A percentile compares a stretch with the other conserved stretches of the same genome.
Conservation (phyloP, 2,329 filamentous ascomycete genomes). For the Coniochaeta sp. region DNA sequence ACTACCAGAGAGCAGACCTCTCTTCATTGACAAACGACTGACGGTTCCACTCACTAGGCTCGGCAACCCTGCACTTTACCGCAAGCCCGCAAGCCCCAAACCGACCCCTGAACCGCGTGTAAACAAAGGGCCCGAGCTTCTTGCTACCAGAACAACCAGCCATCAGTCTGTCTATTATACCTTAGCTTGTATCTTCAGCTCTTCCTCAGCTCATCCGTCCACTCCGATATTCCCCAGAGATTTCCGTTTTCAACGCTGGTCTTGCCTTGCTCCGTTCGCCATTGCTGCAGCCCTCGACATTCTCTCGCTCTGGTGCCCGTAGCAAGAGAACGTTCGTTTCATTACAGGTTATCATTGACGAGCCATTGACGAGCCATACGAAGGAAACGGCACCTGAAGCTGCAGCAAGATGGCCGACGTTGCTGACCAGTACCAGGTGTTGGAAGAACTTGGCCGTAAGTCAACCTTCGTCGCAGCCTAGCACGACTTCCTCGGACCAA, state of each 20-base stretch:
- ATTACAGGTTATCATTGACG: background rate
- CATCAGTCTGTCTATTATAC: background rate
- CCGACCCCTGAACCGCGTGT: slow-evolving; percentile 15
- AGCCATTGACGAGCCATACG: background rate
- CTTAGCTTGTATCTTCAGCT: background rate
- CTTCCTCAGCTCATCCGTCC: background rate
- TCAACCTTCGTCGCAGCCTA: slow-evolving; percentile 15
- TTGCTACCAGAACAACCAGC: slow-evolving; percentile 7
- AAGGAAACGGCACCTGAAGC: background rate
- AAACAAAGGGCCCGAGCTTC: slow-evolving; percentile 32
- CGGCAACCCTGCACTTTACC: slow-evolving; percentile 1
- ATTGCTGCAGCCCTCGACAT: background rate
- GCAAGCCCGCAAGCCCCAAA: background rate
- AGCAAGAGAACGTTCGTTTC: background rate
- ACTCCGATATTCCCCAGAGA: background rate
- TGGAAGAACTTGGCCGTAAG: slow-evolving; percentile 93
- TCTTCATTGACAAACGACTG: background rate
- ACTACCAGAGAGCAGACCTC: background rate
- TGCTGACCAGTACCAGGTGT: slow-evolving; percentile 83
- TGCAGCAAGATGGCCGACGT: slow-evolving; percentile 49
- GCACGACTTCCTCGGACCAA: slow-evolving; percentile 2
- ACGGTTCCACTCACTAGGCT: background rate
- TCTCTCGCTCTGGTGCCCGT: background rate
- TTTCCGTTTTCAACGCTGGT: background rate
- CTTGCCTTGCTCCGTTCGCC: background rate